Conservation (phyloP, 164 flowering plant species). For the Amborella trichopoda region DNA sequence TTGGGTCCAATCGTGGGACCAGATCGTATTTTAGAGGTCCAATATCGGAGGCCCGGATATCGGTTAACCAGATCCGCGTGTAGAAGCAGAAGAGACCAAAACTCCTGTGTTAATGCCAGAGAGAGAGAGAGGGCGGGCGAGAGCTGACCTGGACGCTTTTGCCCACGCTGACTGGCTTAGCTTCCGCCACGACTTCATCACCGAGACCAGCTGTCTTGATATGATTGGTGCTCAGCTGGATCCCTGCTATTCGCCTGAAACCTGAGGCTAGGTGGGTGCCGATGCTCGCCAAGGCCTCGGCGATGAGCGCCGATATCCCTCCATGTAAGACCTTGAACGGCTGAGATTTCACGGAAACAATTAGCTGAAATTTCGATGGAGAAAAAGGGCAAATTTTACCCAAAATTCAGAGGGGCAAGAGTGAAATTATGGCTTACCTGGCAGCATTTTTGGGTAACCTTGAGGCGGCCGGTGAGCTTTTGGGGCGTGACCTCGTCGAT, state of each 20-base stretch:
- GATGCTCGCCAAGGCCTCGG: conserved; percentile 75
- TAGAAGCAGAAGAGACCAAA: not conserved
- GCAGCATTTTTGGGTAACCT: conserved; percentile 38
- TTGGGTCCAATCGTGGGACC: no score
- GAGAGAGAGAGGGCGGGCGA: not conserved
- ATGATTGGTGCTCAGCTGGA: conserved; percentile 80
- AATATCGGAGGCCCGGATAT: not conserved
- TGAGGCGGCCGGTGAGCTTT: conserved; percentile 45
- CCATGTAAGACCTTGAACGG: conserved; percentile 86
- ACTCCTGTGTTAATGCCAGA: not conserved
- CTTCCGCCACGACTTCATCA: conserved; percentile 54
- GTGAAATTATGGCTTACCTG: conserved; percentile 44
- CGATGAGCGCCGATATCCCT: conserved; percentile 79
- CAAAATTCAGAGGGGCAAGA: no score
- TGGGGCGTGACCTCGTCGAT: conserved; percentile 35
- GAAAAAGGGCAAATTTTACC: not conserved
- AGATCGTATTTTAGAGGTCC: not conserved
- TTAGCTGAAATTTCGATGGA: not conserved
- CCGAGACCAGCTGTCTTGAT: conserved; percentile 57
- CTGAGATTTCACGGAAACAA: conserved; percentile 11
- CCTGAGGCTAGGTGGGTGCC: conserved; percentile 90
- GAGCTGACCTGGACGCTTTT: conserved; percentile 56
- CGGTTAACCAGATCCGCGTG: not conserved
- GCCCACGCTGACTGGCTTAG: conserved; percentile 55
- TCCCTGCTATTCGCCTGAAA: conserved; percentile 63